Evolutionary conservation across 139 green algal genomes (phyloP), one percentile per base, ranked within the genome.

Genomic region (Mychonastes homosphaera): DNA sequence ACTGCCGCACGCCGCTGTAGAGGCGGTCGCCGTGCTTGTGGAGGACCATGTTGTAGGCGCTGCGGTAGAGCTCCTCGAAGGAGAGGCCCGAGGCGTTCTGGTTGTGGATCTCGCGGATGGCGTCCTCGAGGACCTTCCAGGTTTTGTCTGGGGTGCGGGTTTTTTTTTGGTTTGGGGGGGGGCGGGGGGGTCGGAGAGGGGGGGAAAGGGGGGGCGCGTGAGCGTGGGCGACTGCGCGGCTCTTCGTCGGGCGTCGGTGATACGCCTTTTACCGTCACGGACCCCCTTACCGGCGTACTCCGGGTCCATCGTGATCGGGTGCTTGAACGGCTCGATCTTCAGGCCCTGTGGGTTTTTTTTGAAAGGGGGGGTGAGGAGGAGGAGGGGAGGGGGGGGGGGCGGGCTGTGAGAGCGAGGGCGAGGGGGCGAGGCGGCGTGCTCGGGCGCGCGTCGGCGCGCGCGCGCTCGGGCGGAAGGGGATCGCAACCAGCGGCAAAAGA

Each of bases 31-130:
- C 93, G 63, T 88, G 88, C 78, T 95, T 96, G 73, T 97, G 90
- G 33, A 99, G 79, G 24, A 99, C 93, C 89, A 99, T 96, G 74
- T 96, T 96, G 81, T 99, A 99, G 3, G 91, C 93, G 49, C 89
- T 96, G 62, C 92, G 77, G 77, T 98, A 97, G 13, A 99, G 84
- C 83, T 98, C 91, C 65, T 99, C 93, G 68, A 96, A 99, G 59
- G 79, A 92, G 6, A 99, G 83, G 0, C 84, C 83, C 44, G 76
- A 90, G 13, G 91, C 85, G 54, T 98, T 98, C 56, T 95, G 84
- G 65, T 88, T 92, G 76, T 97, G 87, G 43, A 99, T 99, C 56
- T 98, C 85, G 4, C 83, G 70, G 41, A 99, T 97, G 8, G 92
- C 92, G 53, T 84, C 78, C 58, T 97, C 85, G 38, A 99, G 69